Conservation (phyloP, 2,329 filamentous ascomycete species). For the Phaeoacremonium minimum region DNA sequence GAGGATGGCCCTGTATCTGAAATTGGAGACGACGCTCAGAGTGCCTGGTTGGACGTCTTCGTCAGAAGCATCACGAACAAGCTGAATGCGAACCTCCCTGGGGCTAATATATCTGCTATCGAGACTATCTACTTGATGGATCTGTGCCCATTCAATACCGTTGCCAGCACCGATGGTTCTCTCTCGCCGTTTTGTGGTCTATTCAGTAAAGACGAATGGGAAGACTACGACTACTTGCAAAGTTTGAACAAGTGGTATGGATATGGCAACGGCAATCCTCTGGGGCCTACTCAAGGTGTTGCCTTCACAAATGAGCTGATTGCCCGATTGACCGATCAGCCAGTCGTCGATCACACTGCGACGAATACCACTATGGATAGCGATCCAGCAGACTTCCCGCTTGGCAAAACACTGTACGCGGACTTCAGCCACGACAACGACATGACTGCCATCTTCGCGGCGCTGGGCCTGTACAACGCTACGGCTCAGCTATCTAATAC, state of each 20-base stretch:
- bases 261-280: slow-evolving; percentile 69
- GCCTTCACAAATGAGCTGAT: slow-evolving; percentile 87
- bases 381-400: slow-evolving; percentile 65
- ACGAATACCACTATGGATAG: slow-evolving; percentile 75
- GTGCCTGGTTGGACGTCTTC: slow-evolving; percentile 59
- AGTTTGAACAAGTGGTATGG: slow-evolving; percentile 82
- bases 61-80: slow-evolving; percentile 62
- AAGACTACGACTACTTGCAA: slow-evolving; percentile 75
- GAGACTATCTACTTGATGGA: slow-evolving; percentile 79
- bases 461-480: slow-evolving; percentile 72
- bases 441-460: slow-evolving; percentile 72
- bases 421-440: slow-evolving; percentile 93
- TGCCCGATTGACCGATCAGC: slow-evolving; percentile 65
- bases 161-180: slow-evolving; percentile 50
- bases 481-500: slow-evolving; percentile 50
- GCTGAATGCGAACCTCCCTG: slow-evolving; percentile 64
- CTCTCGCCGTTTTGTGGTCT: slow-evolving; percentile 71
- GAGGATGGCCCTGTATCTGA: slow-evolving; percentile 51
- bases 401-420: slow-evolving; percentile 67
- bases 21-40: slow-evolving; percentile 46
- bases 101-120: slow-evolving; percentile 56
- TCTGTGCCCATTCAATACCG: slow-evolving; percentile 78
- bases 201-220: slow-evolving; percentile 72
- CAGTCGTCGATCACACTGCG: slow-evolving; percentile 68
- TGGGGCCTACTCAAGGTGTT: slow-evolving; percentile 81